A percentile compares a stretch with the other conserved stretches of the same genome.
Evolutionary conservation across 2,329 filamentous ascomycete genomes (phyloP).

Genomic region (Neonectria faginata): DNA sequence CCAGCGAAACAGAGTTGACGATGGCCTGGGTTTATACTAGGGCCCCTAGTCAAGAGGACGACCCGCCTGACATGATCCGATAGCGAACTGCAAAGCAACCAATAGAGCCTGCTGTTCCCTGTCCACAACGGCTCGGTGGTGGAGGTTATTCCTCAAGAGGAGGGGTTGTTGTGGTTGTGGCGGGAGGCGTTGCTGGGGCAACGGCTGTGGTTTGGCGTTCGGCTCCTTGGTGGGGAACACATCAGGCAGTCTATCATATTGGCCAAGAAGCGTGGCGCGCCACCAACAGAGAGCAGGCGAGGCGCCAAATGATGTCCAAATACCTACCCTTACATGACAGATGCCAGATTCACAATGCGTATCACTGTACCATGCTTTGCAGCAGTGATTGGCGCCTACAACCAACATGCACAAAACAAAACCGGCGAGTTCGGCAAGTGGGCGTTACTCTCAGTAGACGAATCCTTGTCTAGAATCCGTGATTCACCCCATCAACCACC

Average conservation of each 20-base stretch:
- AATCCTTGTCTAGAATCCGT: slow-evolving; percentile 1
- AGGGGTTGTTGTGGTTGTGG: slow-evolving; percentile 22
- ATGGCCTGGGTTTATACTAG: slow-evolving; percentile 4
- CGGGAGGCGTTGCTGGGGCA: slow-evolving; percentile 15
- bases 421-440: neutral
- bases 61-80: slow-evolving; percentile 23
- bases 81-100: slow-evolving; percentile 3
- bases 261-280: neutral
- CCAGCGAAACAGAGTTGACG: slow-evolving; percentile 25
- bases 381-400: neutral
- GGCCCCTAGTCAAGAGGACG: slow-evolving; percentile 17
- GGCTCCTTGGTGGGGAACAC: slow-evolving; percentile 3
- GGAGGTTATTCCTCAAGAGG: neutral
- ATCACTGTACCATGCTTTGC: neutral
- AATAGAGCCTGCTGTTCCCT: slow-evolving; percentile 5
- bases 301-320: slow-evolving; percentile 1
- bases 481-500: slow-evolving; percentile 22
- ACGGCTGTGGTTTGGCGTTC: neutral
- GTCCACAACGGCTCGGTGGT: neutral
- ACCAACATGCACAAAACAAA: neutral
- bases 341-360: neutral
- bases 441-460: neutral
- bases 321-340: neutral
- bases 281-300: slow-evolving; percentile 7
- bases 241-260: neutral